Base-by-base conservation (phyloP, 1,284 basidiomycete species). In the Tylopilus sp. region DNA sequence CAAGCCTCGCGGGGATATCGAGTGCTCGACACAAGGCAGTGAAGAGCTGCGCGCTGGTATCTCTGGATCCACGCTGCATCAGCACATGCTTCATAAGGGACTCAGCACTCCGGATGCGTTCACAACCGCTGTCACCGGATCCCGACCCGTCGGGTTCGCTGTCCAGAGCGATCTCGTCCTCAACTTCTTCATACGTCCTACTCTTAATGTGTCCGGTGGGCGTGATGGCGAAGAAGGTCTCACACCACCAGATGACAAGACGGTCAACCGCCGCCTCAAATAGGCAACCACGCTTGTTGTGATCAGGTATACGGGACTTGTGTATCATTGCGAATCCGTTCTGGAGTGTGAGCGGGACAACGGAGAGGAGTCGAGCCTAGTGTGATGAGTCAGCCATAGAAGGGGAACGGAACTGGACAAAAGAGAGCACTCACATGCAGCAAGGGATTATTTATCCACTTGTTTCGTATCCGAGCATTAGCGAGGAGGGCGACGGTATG, bases 71-170 rank as follows among this genome's bases (percentile, higher is more conserved):
- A 48, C 73, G 76, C 49, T 79, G 79, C 75, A 87, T 84, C 13
- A 96, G 71, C 0, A 85, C 85, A 61, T 93, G 91, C 63, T 94
- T 93, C 84, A 92, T 92, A 35, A 97, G 73, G 54, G 90, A 94
- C 61, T 92, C 92, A 19, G 80, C 74, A 41, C 84, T 86, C 31
- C 83, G 74, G 26, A 97, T 80, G 6, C 76, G 65, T 68, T 97
- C 93, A 46, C 76, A 74, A 21, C 81, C 78, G 48, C 81, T 73
- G 41, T 78, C 74, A 51, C 81, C 75, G 59, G 79, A 59, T 34
- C 78, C 74, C 23, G 68, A 58, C n/a, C 70, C 68, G 36, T 69
- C 58, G 4, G 48, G 4, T 34, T 56, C 55, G 25, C 41, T 38
- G 23, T 30, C 43, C 15, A 18, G 51, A 44, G 40, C 50, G 35